phyloP scores from a whole-genome alignment of 1,139 yeast species.

The Lodderomyces pseudojiufengensis region DNA sequence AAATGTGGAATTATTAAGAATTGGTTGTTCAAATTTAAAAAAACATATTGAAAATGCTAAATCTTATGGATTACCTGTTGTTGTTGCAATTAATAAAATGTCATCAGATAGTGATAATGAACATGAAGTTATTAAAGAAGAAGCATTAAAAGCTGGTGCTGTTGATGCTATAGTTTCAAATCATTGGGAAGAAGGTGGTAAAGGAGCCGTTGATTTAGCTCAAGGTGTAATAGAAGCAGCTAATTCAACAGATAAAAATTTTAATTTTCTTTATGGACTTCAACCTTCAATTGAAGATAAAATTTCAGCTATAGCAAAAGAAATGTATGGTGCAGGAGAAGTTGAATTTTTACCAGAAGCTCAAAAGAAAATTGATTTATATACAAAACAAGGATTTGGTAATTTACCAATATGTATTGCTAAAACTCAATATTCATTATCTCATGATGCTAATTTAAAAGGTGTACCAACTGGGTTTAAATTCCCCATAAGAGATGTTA shows the following conservation, averaged over 20 bases:
- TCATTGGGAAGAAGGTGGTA: constrained; percentile 99
- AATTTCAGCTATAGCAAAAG: constrained; percentile 75
- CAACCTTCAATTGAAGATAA: constrained; percentile 76
- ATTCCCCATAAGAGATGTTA: constrained; percentile 91
- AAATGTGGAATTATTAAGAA: constrained; percentile 75
- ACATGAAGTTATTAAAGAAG: constrained; percentile 79
- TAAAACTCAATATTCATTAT: constrained; percentile 93
- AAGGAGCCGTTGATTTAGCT: constrained; percentile 88
- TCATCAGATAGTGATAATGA: constrained; percentile 80
- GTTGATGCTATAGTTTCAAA: constrained; percentile 87
- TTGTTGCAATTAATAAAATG: constrained; percentile 94
- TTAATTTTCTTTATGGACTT: constrained; percentile 71
- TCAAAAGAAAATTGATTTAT: constrained; percentile 73
- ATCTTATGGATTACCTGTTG: constrained; percentile 86
- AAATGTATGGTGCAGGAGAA: constrained; percentile 93
- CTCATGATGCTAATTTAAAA: constrained; percentile 89
- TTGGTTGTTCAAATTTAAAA: constrained; percentile 86
- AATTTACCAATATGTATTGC: constrained; percentile 95
- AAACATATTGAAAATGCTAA: constrained; percentile 89
- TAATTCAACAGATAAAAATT: constrained; percentile 46
- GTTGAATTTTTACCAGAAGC: constrained; percentile 88
- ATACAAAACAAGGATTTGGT: constrained; percentile 88
- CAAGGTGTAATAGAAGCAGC: constrained; percentile 79
- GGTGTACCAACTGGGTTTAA: constrained; percentile 95
- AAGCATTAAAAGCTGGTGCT: constrained; percentile 92